Conservation (phyloP, 805 yeast genomes). For the Lipomyces kockii region DNA sequence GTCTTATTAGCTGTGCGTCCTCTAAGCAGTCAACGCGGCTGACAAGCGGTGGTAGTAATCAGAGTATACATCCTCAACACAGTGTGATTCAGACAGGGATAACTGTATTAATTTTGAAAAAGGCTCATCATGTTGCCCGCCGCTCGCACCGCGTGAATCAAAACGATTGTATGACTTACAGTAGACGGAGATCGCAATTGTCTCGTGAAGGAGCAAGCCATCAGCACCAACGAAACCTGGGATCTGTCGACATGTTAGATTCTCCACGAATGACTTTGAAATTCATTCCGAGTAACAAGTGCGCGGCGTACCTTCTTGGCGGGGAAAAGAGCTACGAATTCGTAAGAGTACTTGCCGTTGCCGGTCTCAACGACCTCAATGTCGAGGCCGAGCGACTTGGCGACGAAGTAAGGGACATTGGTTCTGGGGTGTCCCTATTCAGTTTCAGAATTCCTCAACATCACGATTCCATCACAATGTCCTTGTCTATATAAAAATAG, state of each 20-base stretch:
- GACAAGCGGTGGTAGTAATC: slow-evolving; percentile 3
- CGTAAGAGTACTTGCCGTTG: slow-evolving; percentile 46
- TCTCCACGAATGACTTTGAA: not conserved
- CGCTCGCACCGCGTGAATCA: not conserved
- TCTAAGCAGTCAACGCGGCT: not conserved
- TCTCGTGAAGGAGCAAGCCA: slow-evolving; percentile 68
- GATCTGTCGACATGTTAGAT: slow-evolving; percentile 36
- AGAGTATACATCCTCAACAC: slow-evolving; percentile 28
- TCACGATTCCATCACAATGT: too few relatives aligned
- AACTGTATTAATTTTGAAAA: slow-evolving; percentile 44
- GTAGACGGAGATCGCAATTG: slow-evolving; percentile 64
- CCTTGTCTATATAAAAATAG: slow-evolving; percentile 5
- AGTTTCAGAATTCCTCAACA: slow-evolving; percentile 1
- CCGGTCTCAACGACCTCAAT: slow-evolving; percentile 51
- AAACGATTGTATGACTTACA: slow-evolving; percentile 44
- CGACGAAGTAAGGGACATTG: slow-evolving; percentile 36
- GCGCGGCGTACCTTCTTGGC: slow-evolving; percentile 47
- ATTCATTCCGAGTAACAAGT: not conserved
- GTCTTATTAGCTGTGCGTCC: not conserved
- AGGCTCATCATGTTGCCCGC: slow-evolving; percentile 43
- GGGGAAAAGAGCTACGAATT: slow-evolving; percentile 58
- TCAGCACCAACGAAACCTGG: slow-evolving; percentile 70
- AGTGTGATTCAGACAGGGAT: slow-evolving; percentile 50
- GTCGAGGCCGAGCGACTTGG: slow-evolving; percentile 65
- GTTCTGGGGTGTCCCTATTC: slow-evolving; percentile 38